These are phyloP conservation scores for Coniosporium apollinis DNA, from an alignment of 495 filamentous ascomycete genomes.

Conservation along the genomic window DNA sequence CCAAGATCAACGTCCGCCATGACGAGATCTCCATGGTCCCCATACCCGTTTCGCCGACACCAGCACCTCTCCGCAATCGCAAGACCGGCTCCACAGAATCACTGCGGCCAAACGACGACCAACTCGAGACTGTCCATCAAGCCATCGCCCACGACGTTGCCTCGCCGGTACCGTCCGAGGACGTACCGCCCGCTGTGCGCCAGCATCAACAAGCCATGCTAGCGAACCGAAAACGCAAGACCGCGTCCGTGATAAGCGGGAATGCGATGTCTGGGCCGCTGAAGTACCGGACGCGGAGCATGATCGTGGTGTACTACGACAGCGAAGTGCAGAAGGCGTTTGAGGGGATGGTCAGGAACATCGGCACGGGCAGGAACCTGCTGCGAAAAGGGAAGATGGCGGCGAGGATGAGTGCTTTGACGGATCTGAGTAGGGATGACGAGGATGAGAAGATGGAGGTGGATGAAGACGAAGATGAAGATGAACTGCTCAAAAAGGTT, in stretches of 20 bases:
- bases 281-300: conserved; percentile 52
- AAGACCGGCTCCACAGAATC: conserved; percentile 50
- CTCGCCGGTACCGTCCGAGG: background rate
- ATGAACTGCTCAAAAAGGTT: conserved; percentile 6
- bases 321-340: conserved; percentile 66
- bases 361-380: conserved; percentile 63
- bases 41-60: conserved; percentile 29
- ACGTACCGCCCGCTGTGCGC: background rate
- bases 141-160: conserved; percentile 1
- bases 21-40: conserved; percentile 26
- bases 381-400: conserved; percentile 67
- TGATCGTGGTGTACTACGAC: conserved; percentile 82
- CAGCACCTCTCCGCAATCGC: conserved; percentile 25
- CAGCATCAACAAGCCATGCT: no score
- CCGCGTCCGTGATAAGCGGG: conserved; percentile 39
- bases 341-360: conserved; percentile 61
- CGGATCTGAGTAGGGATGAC: conserved; percentile 26
- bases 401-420: conserved; percentile 41
- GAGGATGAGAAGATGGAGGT: conserved; percentile 10
- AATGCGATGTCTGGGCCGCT: conserved; percentile 26
- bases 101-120: conserved; percentile 34
- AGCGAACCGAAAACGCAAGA: conserved; percentile 40
- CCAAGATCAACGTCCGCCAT: conserved; percentile 42
- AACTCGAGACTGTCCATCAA: conserved; percentile 19
- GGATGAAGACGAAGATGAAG: conserved; percentile 19